These are phyloP conservation scores for Rhodotorula sp. DNA, from an alignment of 1,284 basidiomycete genomes.

Conservation along the genomic window DNA sequence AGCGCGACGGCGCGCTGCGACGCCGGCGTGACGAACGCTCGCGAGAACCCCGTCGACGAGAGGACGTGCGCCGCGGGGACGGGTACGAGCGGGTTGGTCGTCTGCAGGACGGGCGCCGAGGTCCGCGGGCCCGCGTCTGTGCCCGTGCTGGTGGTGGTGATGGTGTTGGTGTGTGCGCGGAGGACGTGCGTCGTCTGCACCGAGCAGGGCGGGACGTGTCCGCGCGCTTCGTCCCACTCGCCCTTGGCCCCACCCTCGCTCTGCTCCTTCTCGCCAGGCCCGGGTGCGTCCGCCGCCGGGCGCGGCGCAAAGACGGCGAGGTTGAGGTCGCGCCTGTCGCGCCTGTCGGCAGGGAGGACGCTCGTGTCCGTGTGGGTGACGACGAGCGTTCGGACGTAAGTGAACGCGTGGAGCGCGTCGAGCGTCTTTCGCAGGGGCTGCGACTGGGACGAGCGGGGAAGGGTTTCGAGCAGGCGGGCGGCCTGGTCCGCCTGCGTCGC, in stretches of 20 bases:
- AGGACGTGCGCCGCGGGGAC: conserved; percentile 59
- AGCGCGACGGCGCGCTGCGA: conserved; percentile 58
- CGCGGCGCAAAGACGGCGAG: conserved; percentile 51
- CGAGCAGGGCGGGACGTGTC: conserved; percentile 3
- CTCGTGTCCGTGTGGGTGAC: conserved; percentile 67
- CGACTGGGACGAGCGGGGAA: neutral
- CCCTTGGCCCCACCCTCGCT: conserved; percentile 51
- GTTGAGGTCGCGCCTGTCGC: conserved; percentile 67
- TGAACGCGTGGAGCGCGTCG: conserved; percentile 47
- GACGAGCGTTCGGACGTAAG: conserved; percentile 58
- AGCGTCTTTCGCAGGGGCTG: neutral
- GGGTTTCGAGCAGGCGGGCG: conserved; percentile 55
- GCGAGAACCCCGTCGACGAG: conserved; percentile 63
- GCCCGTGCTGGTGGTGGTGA: no score
- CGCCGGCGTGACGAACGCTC: conserved; percentile 61
- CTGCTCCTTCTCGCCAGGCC: neutral
- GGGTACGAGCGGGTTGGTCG: conserved; percentile 68
- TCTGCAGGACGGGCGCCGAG: conserved; percentile 61
- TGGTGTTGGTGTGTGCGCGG: conserved; percentile 48
- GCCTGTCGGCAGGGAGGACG: conserved; percentile 58
- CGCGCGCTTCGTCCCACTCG: conserved; percentile 49
- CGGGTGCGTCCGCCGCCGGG: neutral
- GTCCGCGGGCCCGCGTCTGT: conserved; percentile 9
- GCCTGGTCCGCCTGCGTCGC: conserved; percentile 71
- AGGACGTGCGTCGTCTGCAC: conserved; percentile 60